Conservation (phyloP, 2,329 filamentous ascomycete genomes). For the Ramularia collo-cygni region DNA sequence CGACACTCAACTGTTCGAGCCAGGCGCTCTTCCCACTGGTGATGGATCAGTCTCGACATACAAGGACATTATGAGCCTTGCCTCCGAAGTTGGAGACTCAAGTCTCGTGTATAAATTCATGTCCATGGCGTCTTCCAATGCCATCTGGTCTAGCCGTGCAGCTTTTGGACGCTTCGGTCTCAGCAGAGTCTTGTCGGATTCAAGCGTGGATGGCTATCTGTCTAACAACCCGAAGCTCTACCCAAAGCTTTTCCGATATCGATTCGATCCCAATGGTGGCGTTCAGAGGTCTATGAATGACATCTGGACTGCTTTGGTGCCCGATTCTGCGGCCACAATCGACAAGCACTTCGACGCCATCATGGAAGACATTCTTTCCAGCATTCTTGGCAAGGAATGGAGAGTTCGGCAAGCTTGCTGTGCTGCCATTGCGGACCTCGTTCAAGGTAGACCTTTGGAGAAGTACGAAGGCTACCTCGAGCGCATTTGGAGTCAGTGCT, state of each 20-base stretch:
- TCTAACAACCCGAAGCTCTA: conserved; percentile 86
- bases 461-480: conserved; percentile 77
- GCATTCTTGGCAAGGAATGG: conserved; percentile 88
- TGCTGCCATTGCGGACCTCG: conserved; percentile 77
- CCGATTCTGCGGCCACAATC: conserved; percentile 70
- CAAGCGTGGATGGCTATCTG: conserved; percentile 59
- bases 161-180: conserved; percentile 92
- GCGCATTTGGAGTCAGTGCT: conserved; percentile 75
- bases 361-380: conserved; percentile 77
- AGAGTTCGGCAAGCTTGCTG: conserved; percentile 87
- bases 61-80: conserved; percentile 91
- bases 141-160: conserved; percentile 94
- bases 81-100: conserved; percentile 94
- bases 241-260: conserved; percentile 87
- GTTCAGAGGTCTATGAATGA: conserved; percentile 95
- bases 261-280: conserved; percentile 90
- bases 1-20: conserved; percentile 90
- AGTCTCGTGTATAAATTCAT: conserved; percentile 98
- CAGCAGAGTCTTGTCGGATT: conserved; percentile 84
- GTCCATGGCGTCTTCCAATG: conserved; percentile 91
- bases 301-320: conserved; percentile 95
- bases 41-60: conserved; percentile 92
- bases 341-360: conserved; percentile 82
- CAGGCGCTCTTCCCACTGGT: conserved; percentile 80
- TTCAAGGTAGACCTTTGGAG: conserved; percentile 64